Base-by-base conservation (phyloP, 768 basidiomycete species). In the Suillus bovinus region DNA sequence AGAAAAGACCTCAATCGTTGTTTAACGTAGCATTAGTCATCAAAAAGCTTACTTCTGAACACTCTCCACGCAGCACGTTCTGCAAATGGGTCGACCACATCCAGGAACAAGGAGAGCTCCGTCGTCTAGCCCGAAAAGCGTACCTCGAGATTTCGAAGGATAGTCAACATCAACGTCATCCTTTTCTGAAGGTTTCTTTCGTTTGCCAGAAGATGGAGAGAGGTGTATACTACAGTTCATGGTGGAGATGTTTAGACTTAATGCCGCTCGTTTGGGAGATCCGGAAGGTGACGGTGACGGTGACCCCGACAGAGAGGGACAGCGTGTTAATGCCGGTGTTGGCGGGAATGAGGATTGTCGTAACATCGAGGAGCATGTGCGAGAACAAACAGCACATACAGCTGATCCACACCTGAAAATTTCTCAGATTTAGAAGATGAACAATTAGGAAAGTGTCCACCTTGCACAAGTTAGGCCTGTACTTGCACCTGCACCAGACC, bases 371-470 rank as follows among this genome's bases (percentile, higher is more conserved):
- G 74, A 76, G 54, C 78, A 79, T 31, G 71, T 79, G 14, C 78
- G 70, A 17, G 78, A 66, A 55, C 78, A 79, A 47, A 79, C 70
- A 4, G 69, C 65, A 58, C 78, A 79, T 20, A 70, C 76, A 47
- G 72, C 65, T 13, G 73, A 68, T 20, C 70, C 58, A 57, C 78
- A 79, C 54, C 78, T 79, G 38, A 39, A 10, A 34, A 44, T 34
- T 17, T 34, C 33, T 34, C 27, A 46, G 24, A 27, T 34, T 49
- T 46, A 27, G 24, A 27, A 46, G 31, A 24, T 0, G 16, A 49
- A 22, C 4, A 55, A 17, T 14, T 6, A 27, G 27, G 5, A 20
- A 22, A 24, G 11, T 31, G 39, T 20, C 20, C 36, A 61, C 61
- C 17, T 73, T 44, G 74, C 65, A 52, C 72, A 73, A 5, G 57